A percentile compares a stretch with the other conserved stretches of the same genome.
phyloP scores from a whole-genome alignment of 2,329 filamentous ascomycete species.

The Ophiostoma tasmaniense region DNA sequence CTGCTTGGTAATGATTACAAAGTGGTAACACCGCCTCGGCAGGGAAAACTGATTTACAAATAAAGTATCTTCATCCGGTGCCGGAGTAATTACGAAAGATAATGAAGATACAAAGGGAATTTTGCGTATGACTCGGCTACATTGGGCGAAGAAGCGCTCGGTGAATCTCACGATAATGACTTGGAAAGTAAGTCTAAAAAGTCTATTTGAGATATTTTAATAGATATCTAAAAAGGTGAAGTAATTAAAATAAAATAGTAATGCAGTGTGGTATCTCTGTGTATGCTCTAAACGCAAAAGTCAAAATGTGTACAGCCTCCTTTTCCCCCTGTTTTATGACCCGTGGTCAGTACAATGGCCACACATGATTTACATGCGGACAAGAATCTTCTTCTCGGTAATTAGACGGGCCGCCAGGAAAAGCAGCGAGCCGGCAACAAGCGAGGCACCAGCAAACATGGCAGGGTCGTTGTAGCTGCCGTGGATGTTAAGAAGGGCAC shows the following conservation, averaged over 20 bases:
- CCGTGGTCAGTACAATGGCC: no score
- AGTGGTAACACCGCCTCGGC: no score
- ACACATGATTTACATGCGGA: background rate
- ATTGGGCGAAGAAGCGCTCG: no score
- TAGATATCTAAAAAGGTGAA: background rate
- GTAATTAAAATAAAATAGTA: background rate
- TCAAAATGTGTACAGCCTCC: background rate
- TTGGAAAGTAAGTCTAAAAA: background rate
- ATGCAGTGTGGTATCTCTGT: slow-evolving; percentile 1
- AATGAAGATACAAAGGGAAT: no score
- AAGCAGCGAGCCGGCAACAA: background rate
- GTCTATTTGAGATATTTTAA: background rate
- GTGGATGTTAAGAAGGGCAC: slow-evolving; percentile 38
- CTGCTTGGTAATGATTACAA: no score
- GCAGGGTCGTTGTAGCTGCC: slow-evolving; percentile 12
- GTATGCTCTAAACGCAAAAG: background rate
- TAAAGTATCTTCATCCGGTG: no score
- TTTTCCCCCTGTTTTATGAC: background rate
- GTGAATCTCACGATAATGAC: background rate
- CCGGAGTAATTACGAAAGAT: no score
- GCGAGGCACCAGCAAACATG: slow-evolving; percentile 15
- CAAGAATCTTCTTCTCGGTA: background rate
- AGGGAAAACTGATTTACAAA: no score
- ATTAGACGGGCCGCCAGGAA: background rate
- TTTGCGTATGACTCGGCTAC: no score